Percentiles rank a stretch among this genome's conserved stretches.
These are phyloP conservation scores for Exophiala sideris DNA, from an alignment of 2,329 filamentous ascomycete species.

Conservation along the genomic window DNA sequence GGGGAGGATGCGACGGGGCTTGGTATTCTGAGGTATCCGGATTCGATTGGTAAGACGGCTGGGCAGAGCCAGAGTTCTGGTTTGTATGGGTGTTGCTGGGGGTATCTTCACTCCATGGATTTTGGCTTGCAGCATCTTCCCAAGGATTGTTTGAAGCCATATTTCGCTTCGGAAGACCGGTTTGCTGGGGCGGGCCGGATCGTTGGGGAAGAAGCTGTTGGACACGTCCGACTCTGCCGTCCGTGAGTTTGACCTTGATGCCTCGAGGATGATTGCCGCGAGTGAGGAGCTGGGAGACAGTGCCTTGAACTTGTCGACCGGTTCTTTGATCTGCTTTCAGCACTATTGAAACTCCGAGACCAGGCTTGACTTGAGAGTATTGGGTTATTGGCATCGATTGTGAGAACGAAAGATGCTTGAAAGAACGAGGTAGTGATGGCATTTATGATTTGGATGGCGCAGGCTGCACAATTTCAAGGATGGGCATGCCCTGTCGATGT, in stretches of 20 bases:
- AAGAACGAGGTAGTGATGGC: neutral
- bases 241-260: conserved; percentile 71
- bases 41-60: conserved; percentile 34
- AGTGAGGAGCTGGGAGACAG: conserved; percentile 66
- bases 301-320: conserved; percentile 65
- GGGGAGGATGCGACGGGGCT: neutral
- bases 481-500: too few species aligned
- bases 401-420: neutral
- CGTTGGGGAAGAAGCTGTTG: conserved; percentile 43
- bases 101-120: conserved; percentile 6
- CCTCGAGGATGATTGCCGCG: conserved; percentile 71
- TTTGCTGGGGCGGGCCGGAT: neutral
- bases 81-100: neutral
- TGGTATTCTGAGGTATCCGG: neutral
- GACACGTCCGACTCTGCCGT: conserved; percentile 71
- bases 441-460: neutral
- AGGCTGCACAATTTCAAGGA: conserved; percentile 10
- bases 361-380: conserved; percentile 39
- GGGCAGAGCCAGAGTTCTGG: conserved; percentile 27
- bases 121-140: conserved; percentile 14
- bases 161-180: neutral
- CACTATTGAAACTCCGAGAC: conserved; percentile 66
- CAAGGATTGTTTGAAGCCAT: conserved; percentile 26
- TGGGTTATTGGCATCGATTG: conserved; percentile 26
- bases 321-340: conserved; percentile 74